Base-by-base conservation (phyloP, 371 early-diverging fungal species). In the Mortierella sp. region DNA sequence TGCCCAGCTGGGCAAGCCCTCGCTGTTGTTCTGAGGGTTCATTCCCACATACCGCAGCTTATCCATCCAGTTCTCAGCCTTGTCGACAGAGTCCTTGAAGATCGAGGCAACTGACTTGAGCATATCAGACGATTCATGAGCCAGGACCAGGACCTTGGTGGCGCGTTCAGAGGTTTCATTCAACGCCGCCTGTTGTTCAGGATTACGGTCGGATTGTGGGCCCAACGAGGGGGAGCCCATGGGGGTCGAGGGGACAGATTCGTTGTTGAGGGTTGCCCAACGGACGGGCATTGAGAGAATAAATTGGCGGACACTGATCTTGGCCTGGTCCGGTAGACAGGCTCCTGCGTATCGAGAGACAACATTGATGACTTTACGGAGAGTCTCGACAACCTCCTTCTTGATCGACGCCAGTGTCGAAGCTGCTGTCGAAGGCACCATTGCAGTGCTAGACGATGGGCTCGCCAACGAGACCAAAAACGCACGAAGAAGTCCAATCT, bases 281-380 rank as follows among this genome's bases (percentile, higher is more conserved):
- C 98, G 91, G 26, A 90, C 88, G 14, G 98, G 98, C 74, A 98
- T 88, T 0, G 91, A 91, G 34, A 98, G 89, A 51, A 98, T 97
- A 77, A 98, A 95, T 9, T 89, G 91, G 24, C 97, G 94, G 0
- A 98, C 98, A 54, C 90, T 91, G 46, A 91, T 88, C 71, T 97
- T 92, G 44, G 98, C 97, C 76, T 97, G 95, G 70, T 94, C 96
- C 0, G 97, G 97, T 71, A 98, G 89, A 57, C 96, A 95, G 13
- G 94, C 89, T 26, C 96, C 95, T 19, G 98, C 98, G 83, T 98
- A 96, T 69, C 94, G 92, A 54, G 94, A 94, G 31, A 98, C 91
- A 14, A 98, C 94, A 21, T 95, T 96, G 3, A 98, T 96, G 4
- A 97, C 98, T 69, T 94, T 94, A 54, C 97, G 92, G n/a, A 98